Base-by-base conservation (phyloP, 129 eudicot genomes). In the Pittosporum tobira region DNA sequence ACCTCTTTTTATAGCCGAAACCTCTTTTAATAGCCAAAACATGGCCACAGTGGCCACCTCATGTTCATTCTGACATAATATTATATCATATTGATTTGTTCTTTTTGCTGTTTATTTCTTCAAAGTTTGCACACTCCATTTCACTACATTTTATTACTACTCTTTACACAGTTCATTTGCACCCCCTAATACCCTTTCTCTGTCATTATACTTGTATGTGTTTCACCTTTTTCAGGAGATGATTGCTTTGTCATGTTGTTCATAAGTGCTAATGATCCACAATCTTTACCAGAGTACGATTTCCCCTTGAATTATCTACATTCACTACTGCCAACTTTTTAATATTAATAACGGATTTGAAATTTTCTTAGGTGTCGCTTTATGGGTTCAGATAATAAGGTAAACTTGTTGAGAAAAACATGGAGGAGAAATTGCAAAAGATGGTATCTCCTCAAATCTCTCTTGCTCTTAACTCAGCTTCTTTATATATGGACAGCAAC, bases 361-460 rank as follows among this genome's bases (percentile, higher is more conserved):
- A 23, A 27, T 50, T 51, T 66, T 70, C 50, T 27, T 51, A 87
- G 96, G 70, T 87, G 96, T 68, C 96, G 85, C 60, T 83, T 87
- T 73, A 58, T 83, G 74, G 83, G 96, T 48, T 77, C 77, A 8
- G 73, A 83, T 74, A 42, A 67, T 42, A 55, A 66, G 34, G 77
- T 87, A 45, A 75, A 64, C 52, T 63, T 63, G 51, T 65, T 83
- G 70, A 80, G 72, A 47, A 75, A 70, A 54, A 69, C 14, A 47
- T 87, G 96, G 96, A 72, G 46, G 63, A 76, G 74, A 62, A 87
- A 83, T 67, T 67, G 88, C 77, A 80, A 77, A 67, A 80, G 64
- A 77, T 87, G 96, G 96, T 83, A 69, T 62, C 1, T 28, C 1
- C 57, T 26, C 21, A 37, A 44, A 56, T 47, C 51, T 68, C 55